Evolutionary conservation across 129 eudicot genomes (phyloP).

Genomic region (Lactuca saligna): DNA sequence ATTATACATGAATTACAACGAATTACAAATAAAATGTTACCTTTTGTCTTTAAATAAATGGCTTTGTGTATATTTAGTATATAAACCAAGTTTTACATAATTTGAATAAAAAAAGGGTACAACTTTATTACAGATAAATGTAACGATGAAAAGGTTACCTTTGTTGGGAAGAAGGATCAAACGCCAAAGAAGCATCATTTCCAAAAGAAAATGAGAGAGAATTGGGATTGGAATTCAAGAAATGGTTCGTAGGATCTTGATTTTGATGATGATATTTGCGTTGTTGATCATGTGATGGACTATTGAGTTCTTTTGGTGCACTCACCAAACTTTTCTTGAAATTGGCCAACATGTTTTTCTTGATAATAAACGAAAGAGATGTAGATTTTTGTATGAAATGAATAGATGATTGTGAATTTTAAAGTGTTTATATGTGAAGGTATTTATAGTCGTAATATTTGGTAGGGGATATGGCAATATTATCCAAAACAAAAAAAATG

Average conservation of each 20-base stretch:
- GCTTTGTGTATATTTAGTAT: not conserved
- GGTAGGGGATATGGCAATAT: constrained; percentile 19
- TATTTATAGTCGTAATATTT: constrained; percentile 15
- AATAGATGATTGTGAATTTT: constrained; percentile 3
- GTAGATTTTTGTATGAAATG: not conserved
- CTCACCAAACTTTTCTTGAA: constrained; percentile 70
- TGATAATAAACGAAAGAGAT: not conserved
- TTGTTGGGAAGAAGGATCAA: constrained; percentile 46
- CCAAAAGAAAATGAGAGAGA: constrained; percentile 65
- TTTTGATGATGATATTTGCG: constrained; percentile 24
- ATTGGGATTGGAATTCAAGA: constrained; percentile 47
- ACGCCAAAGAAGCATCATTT: constrained; percentile 57
- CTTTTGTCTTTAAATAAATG: not conserved
- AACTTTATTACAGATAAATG: too few species aligned
- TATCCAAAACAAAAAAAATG: constrained; percentile 19
- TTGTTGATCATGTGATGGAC: constrained; percentile 36
- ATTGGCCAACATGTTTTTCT: constrained; percentile 68
- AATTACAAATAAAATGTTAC: not conserved
- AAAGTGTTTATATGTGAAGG: not conserved
- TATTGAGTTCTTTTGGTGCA: constrained; percentile 76
- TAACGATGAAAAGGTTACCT: constrained; percentile 37
- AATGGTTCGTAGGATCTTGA: constrained; percentile 45
- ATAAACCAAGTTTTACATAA: not conserved
- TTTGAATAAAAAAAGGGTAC: too few species aligned
- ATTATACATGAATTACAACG: too few species aligned